These are phyloP conservation scores for Penicillium sp. DNA, from an alignment of 2,329 filamentous ascomycete genomes.

Conservation along the genomic window DNA sequence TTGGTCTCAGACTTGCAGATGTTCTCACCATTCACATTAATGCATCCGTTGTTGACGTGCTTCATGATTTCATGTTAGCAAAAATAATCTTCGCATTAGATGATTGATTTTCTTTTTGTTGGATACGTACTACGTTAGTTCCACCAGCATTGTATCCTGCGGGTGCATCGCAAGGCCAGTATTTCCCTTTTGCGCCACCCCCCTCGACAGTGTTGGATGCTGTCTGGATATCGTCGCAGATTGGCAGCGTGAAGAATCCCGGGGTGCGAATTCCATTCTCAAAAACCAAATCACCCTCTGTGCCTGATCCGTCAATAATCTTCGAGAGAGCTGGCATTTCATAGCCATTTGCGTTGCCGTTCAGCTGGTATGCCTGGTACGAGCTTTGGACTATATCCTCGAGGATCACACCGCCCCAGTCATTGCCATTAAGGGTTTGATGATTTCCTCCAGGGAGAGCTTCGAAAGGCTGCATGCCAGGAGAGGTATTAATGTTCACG, in stretches of 20 bases:
- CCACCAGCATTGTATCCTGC: background rate
- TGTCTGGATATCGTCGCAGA: background rate
- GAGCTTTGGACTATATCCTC: background rate
- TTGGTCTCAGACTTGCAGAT: too few relatives aligned
- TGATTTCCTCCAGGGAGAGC: background rate
- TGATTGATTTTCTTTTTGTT: too few relatives aligned
- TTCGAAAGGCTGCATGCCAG: background rate
- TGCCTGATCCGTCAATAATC: background rate
- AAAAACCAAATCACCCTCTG: background rate
- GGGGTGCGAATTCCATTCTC: background rate
- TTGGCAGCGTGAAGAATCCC: background rate
- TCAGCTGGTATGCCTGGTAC: background rate
- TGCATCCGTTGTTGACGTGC: too few relatives aligned
- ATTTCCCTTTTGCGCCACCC: too few relatives aligned
- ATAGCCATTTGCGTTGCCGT: background rate
- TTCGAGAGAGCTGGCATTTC: background rate
- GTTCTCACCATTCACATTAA: too few relatives aligned
- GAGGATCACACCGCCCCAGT: background rate
- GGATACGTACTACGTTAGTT: background rate
- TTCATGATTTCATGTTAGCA: too few relatives aligned
- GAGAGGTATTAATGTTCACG: too few relatives aligned
- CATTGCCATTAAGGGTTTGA: background rate
- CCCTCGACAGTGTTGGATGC: too few relatives aligned
- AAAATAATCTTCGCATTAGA: too few relatives aligned
- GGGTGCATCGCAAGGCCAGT: too few relatives aligned